Evolutionary conservation across 805 yeast genomes (phyloP), one percentile per base, ranked within the genome.

Genomic region (Kodamaea restingae): DNA sequence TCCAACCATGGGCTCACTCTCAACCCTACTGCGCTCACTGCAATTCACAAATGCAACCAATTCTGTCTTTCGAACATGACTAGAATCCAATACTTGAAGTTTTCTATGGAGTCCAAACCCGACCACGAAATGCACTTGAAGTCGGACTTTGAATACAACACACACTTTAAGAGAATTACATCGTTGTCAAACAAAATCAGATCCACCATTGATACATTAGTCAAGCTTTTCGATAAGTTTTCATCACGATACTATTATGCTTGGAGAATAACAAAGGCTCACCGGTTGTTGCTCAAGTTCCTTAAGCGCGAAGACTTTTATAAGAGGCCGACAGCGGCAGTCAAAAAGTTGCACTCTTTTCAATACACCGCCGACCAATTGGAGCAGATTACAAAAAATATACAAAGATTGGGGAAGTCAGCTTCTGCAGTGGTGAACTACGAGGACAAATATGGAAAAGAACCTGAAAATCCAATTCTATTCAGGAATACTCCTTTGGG

Each of bases 251-350:
- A 41, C 33, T 39, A 46, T 32, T 44, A 42, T 21, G 46, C 50
- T 6, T 49, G 51, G 45, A 51, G 49, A 38, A 43, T 45, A 17
- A 36, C 54, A 28, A 42, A 40, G 7, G 35, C 84, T 1, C 75
- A 73, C 36, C 55, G 59, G 3, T 68, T 63, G 32, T 48, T 78
- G 17, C 46, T 73, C 15, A 63, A 57, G 17, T 38, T 71, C 4
- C 41, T 76, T 8, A 56, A 46, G 0, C 54, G 63, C 14, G 50
- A 61, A 28, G 38, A 35, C 21, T 36, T 44, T n/a, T 43, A 36
- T 31, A 43, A 29, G 14, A 29, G 36, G 7, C 43, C 46, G 2
- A 36, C 38, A 4, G 37, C 39, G 5, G 21, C 25, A 12, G 35
- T 43, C 18, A 37, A 43, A 25, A 43, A 35, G 18, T 21, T 39